A percentile compares a stretch with the other conserved stretches of the same genome.
phyloP scores from a whole-genome alignment of 441 rosid species.

The Raphanus hybrid region DNA sequence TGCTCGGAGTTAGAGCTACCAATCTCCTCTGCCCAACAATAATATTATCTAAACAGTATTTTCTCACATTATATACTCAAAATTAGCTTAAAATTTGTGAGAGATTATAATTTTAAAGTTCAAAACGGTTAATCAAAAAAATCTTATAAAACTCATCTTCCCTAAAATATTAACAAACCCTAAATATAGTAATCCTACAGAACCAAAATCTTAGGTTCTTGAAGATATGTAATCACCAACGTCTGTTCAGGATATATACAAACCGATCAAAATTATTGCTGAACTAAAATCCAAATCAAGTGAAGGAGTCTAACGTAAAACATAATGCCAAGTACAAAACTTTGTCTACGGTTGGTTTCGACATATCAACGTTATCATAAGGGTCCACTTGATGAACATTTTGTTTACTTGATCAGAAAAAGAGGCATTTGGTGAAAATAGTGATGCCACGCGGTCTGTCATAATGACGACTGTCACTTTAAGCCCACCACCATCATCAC shows the following conservation, averaged over 20 bases:
- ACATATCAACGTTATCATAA: slow-evolving; percentile 19
- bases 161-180: not conserved
- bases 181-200: not conserved
- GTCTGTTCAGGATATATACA: not conserved
- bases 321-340: slow-evolving; percentile 20
- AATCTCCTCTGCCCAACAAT: not conserved
- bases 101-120: not conserved
- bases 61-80: not conserved
- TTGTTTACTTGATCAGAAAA: not conserved
- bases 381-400: slow-evolving; percentile 30
- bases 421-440: slow-evolving; percentile 30
- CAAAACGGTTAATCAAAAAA: not conserved
- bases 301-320: not conserved
- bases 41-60: not conserved
- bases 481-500: slow-evolving; percentile 33
- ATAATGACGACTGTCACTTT: slow-evolving; percentile 42
- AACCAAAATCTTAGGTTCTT: not conserved
- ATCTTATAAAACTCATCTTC: not conserved
- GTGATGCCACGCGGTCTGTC: slow-evolving; percentile 39
- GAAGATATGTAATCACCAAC: not conserved
- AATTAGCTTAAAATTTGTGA: too few relatives aligned
- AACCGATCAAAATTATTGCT: slow-evolving; percentile 18
- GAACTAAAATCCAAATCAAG: slow-evolving; percentile 16
- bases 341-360: not conserved
- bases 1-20: slow-evolving; percentile 5